Evolutionary conservation across 768 basidiomycete genomes (phyloP).

Genomic region (Leccinum pellstonianum): DNA sequence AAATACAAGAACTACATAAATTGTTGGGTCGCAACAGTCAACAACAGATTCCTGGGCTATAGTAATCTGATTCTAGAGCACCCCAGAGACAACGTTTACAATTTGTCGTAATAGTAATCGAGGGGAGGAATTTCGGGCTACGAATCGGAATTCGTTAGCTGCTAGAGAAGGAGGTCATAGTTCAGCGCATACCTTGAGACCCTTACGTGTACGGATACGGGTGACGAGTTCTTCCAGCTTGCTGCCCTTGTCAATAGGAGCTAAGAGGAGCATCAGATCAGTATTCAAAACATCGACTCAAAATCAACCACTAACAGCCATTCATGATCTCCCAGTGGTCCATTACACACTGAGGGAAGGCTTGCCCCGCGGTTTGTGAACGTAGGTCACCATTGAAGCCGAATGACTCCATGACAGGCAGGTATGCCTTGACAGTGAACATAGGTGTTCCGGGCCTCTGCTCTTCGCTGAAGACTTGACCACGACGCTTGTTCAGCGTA

Average conservation of each 20-base stretch:
- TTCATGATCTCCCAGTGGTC: slow-evolving; percentile 90
- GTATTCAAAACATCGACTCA: neutral
- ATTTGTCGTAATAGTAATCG: slow-evolving; percentile 93
- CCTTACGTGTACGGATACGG: slow-evolving; percentile 86
- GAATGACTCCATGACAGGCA: slow-evolving; percentile 90
- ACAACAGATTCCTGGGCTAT: slow-evolving; percentile 13
- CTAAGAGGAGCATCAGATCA: slow-evolving; percentile 26
- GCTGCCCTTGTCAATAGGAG: slow-evolving; percentile 85
- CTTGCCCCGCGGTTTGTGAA: slow-evolving; percentile 90
- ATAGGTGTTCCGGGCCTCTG: slow-evolving; percentile 97
- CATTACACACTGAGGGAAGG: slow-evolving; percentile 95
- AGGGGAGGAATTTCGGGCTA: slow-evolving; percentile 86
- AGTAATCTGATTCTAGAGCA: slow-evolving; percentile 10
- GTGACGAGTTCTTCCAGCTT: slow-evolving; percentile 86
- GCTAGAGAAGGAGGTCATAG: neutral
- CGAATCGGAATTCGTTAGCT: slow-evolving; percentile 13
- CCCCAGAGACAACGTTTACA: slow-evolving; percentile 41
- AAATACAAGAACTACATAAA: slow-evolving; percentile 17
- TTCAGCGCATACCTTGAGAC: slow-evolving; percentile 70
- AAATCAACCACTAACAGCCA: slow-evolving; percentile 56
- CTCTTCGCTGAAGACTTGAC: slow-evolving; percentile 97
- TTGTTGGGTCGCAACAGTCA: slow-evolving; percentile 18
- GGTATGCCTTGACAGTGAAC: slow-evolving; percentile 98
- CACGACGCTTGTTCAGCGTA: slow-evolving; percentile 92
- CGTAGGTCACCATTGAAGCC: slow-evolving; percentile 98